Conservation (phyloP, 805 yeast species). For the Ogataea methanolica region DNA sequence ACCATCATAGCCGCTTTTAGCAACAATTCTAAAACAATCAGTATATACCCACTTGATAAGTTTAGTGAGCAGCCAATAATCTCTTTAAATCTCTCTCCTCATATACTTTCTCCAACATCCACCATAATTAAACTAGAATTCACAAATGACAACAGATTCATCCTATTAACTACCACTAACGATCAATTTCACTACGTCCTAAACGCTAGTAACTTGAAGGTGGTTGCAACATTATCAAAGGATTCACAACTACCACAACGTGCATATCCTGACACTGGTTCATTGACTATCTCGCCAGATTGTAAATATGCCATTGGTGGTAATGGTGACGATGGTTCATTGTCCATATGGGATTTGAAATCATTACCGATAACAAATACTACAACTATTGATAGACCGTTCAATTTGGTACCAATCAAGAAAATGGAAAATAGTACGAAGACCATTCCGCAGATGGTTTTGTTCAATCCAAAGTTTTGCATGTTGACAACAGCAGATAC, state of each 20-base stretch:
- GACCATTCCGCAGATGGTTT: constrained; percentile 42
- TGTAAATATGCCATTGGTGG: constrained; percentile 61
- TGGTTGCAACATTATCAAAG: constrained; percentile 38
- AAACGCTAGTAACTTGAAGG: constrained; percentile 9
- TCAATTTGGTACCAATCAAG: constrained; percentile 18
- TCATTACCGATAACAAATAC: neutral
- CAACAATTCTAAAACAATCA: constrained; percentile 39
- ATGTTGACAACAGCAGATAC: constrained; percentile 63
- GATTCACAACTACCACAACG: constrained; percentile 34
- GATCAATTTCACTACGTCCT: constrained; percentile 20
- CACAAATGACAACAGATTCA: constrained; percentile 38
- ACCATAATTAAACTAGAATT: constrained; percentile 33
- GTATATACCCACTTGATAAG: constrained; percentile 57
- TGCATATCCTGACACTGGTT: constrained; percentile 45
- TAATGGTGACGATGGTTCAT: constrained; percentile 47
- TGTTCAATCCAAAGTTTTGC: constrained; percentile 59
- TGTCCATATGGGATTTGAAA: constrained; percentile 48
- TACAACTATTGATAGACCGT: neutral
- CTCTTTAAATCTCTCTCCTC: no score
- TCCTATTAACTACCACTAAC: constrained; percentile 32
- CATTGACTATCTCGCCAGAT: constrained; percentile 61
- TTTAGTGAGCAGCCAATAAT: constrained; percentile 19
- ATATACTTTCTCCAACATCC: no score
- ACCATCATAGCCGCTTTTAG: constrained; percentile 67
- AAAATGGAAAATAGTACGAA: constrained; percentile 11